phyloP scores from a whole-genome alignment of 2,329 filamentous ascomycete genomes.

The Bipolaris cookei region DNA sequence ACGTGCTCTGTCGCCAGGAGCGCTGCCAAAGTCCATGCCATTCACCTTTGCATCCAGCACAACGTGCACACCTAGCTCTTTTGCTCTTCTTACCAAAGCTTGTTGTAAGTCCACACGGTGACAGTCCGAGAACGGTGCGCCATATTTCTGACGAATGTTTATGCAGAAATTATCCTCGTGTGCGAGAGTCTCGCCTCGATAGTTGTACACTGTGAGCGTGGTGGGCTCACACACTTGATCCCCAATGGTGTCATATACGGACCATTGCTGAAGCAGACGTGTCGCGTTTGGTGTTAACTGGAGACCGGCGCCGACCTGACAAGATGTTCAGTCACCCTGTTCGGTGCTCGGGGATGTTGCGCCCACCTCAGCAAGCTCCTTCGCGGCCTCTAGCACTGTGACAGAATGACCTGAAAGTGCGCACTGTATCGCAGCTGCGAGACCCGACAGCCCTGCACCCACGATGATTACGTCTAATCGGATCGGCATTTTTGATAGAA shows the following conservation, averaged over 20 bases:
- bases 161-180: constrained; percentile 60
- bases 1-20: constrained; percentile 37
- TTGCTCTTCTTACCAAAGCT: constrained; percentile 59
- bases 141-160: constrained; percentile 62
- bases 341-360: not conserved
- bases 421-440: constrained; percentile 54
- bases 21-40: constrained; percentile 56
- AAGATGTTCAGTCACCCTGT: not conserved
- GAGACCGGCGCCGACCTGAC: constrained; percentile 45
- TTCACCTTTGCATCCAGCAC: constrained; percentile 57
- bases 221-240: constrained; percentile 53
- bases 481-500: constrained; percentile 1
- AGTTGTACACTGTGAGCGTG: constrained; percentile 60
- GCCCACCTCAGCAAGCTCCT: constrained; percentile 52
- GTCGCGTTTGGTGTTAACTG: constrained; percentile 52
- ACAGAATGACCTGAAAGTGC: constrained; percentile 50
- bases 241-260: constrained; percentile 54
- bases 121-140: constrained; percentile 64
- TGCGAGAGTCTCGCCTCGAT: constrained; percentile 57
- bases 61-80: constrained; percentile 61
- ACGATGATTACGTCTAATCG: constrained; percentile 37
- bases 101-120: constrained; percentile 68
- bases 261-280: constrained; percentile 59
- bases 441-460: constrained; percentile 52
- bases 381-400: constrained; percentile 52